Evolutionary conservation across 2,329 filamentous ascomycete genomes (phyloP).

Genomic region (Juglanconis oblonga): DNA sequence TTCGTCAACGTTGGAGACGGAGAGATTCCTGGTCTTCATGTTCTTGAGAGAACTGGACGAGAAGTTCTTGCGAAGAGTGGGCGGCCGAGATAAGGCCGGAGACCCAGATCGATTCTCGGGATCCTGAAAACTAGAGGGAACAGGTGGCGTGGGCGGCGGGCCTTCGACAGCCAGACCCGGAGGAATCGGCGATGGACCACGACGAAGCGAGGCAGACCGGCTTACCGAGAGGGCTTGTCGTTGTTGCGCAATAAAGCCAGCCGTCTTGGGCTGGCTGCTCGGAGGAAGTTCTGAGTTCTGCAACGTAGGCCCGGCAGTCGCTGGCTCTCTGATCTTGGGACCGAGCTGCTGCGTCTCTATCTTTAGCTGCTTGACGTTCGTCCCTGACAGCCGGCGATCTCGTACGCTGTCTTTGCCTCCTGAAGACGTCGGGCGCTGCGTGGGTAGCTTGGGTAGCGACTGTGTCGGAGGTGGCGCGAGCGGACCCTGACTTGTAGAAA

Average conservation of each 20-base stretch:
- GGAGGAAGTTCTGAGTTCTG: constrained; percentile 10
- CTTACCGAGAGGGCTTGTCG: constrained; percentile 38
- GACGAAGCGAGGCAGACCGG: constrained; percentile 23
- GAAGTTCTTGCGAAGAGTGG: constrained; percentile 60
- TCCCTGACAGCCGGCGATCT: constrained; percentile 74
- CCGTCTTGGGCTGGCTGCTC: constrained; percentile 25
- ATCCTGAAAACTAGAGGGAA: constrained; percentile 26
- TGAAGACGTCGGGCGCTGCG: constrained; percentile 31
- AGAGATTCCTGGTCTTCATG: constrained; percentile 72
- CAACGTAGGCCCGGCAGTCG: constrained; percentile 24
- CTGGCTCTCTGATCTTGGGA: constrained; percentile 23
- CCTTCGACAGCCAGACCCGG: constrained; percentile 25
- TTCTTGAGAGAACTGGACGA: constrained; percentile 70
- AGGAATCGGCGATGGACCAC: constrained; percentile 31
- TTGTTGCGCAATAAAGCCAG: constrained; percentile 39
- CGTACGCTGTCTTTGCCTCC: constrained; percentile 55
- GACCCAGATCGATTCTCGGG: constrained; percentile 46
- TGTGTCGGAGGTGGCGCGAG: constrained; percentile 48
- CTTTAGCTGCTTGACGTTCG: constrained; percentile 78
- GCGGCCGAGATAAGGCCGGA: constrained; percentile 46
- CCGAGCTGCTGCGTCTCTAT: constrained; percentile 68
- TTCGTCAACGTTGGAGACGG: constrained; percentile 59
- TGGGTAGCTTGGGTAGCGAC: constrained; percentile 43
- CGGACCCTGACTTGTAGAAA: constrained; percentile 25
- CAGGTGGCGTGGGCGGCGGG: constrained; percentile 31